Conservation (phyloP, 176 grass and related monocot genomes). For the Rhynchospora tenuis region DNA sequence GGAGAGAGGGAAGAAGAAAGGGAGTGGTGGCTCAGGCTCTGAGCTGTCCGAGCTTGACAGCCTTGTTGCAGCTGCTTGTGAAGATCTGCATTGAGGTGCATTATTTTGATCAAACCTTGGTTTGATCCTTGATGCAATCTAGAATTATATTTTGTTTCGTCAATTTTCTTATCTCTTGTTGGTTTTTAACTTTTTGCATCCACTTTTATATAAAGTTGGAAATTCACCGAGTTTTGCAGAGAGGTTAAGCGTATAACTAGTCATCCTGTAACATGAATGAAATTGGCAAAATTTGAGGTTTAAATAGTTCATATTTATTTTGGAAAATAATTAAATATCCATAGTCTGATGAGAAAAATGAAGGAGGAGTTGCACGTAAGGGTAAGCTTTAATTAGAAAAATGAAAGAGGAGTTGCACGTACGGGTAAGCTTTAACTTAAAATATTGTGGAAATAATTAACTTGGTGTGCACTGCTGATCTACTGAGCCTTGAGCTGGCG, state of each 20-base stretch:
- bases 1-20: constrained; percentile 39
- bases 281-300: constrained; percentile 1
- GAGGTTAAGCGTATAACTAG: not conserved
- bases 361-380: not conserved
- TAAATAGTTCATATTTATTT: not conserved
- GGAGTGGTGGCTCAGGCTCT: constrained; percentile 67
- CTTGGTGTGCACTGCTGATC: not conserved
- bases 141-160: not conserved
- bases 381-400: not conserved
- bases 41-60: constrained; percentile 66
- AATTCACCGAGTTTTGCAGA: not conserved
- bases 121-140: not conserved
- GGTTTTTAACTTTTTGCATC: not conserved
- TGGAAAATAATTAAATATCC: not conserved
- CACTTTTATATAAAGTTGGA: not conserved
- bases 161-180: not conserved
- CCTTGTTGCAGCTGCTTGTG: not conserved
- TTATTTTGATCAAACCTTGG: not conserved
- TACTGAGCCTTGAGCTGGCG: not conserved
- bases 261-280: not conserved
- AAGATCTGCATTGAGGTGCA: not conserved
- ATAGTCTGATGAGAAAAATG: too few species aligned
- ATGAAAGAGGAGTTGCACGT: not conserved
- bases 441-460: not conserved
- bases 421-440: not conserved